These are phyloP conservation scores for Deakozyma indianensis DNA, from an alignment of 805 yeast species.

Conservation along the genomic window DNA sequence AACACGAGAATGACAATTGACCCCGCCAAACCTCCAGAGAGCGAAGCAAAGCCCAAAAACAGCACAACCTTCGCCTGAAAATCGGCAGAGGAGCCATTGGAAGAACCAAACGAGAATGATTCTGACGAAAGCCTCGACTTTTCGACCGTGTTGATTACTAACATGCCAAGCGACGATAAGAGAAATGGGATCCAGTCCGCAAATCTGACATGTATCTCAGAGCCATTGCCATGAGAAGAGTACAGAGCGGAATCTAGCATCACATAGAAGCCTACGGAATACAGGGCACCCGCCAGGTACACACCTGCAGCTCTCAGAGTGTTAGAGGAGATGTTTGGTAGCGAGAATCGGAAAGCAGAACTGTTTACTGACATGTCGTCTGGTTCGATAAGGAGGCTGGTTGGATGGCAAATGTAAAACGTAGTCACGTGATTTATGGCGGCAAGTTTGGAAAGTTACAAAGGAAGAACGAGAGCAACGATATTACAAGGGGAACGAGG, in stretches of 20 bases:
- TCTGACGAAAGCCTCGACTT: slow-evolving; percentile 36
- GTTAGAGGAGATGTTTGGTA: slow-evolving; percentile 54
- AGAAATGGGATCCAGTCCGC: slow-evolving; percentile 93
- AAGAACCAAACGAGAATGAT: slow-evolving; percentile 26
- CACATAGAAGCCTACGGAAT: slow-evolving; percentile 80
- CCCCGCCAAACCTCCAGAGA: slow-evolving; percentile 92
- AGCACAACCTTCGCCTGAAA: slow-evolving; percentile 91
- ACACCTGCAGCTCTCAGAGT: slow-evolving; percentile 61
- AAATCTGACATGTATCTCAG: slow-evolving; percentile 74
- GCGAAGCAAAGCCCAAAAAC: slow-evolving; percentile 80
- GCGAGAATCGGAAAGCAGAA: slow-evolving; percentile 31
- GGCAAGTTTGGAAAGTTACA: too few relatives aligned
- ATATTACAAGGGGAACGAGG: too few relatives aligned
- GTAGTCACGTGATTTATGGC: too few relatives aligned
- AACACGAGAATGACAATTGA: slow-evolving; percentile 76
- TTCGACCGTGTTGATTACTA: slow-evolving; percentile 60
- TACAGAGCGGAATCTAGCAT: slow-evolving; percentile 80
- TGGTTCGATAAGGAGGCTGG: background rate
- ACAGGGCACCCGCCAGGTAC: slow-evolving; percentile 36
- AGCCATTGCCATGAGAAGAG: slow-evolving; percentile 73
- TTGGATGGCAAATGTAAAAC: slow-evolving; percentile 32
- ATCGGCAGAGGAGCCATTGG: slow-evolving; percentile 35
- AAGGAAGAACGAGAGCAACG: too few relatives aligned
- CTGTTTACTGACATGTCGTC: background rate
- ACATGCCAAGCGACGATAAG: slow-evolving; percentile 80